Conservation (phyloP, 768 basidiomycete genomes). For the Leccinum boreale region DNA sequence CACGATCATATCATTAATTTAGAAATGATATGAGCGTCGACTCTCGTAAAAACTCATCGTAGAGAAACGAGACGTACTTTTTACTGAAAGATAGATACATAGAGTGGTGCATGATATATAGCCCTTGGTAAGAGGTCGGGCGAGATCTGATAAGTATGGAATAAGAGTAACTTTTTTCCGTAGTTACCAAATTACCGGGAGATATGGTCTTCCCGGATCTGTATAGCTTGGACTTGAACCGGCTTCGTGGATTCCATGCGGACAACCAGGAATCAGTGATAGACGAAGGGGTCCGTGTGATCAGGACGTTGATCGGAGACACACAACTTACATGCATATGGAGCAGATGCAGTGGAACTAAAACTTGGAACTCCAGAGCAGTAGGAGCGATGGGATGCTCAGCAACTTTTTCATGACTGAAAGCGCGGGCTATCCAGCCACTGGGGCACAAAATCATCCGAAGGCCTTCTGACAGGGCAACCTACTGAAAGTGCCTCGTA, state of each 20-base stretch:
- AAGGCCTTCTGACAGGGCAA: too few relatives aligned
- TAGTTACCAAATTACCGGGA: too few relatives aligned
- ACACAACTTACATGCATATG: slow-evolving; percentile 83
- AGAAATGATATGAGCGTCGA: neutral
- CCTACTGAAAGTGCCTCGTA: too few relatives aligned
- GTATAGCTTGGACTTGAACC: neutral
- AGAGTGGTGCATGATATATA: neutral
- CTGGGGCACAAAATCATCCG: too few relatives aligned
- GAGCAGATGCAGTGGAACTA: slow-evolving; percentile 64
- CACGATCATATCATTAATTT: neutral
- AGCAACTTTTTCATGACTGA: neutral
- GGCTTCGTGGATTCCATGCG: slow-evolving; percentile 41
- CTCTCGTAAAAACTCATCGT: neutral
- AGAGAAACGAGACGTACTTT: neutral
- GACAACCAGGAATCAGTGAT: slow-evolving; percentile 90
- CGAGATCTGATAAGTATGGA: neutral
- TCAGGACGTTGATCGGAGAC: slow-evolving; percentile 90
- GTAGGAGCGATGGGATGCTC: neutral
- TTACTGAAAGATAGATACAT: neutral
- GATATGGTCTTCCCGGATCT: too few relatives aligned
- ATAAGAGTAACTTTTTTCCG: neutral
- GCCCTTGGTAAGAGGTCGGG: too few relatives aligned
- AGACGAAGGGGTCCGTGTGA: slow-evolving; percentile 91
- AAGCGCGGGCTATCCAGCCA: neutral
- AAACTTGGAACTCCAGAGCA: neutral